phyloP scores from a whole-genome alignment of 2,329 filamentous ascomycete species.

The Ophiostoma quercus region DNA sequence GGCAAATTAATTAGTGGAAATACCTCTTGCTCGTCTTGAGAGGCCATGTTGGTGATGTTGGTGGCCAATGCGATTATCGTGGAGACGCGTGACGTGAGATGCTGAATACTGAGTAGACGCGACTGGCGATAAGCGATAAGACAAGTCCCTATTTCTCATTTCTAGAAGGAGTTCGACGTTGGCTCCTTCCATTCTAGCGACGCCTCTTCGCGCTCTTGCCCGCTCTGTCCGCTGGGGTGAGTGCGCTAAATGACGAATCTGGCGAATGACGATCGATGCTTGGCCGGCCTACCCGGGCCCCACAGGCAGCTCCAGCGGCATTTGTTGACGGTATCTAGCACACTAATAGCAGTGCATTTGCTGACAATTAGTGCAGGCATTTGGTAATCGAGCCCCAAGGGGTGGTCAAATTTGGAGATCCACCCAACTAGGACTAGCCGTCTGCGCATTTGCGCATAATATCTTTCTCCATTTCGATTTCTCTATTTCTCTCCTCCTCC shows the following conservation, averaged over 20 bases:
- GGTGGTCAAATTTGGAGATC: background rate
- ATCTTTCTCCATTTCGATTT: too few relatives aligned
- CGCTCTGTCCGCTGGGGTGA: too few relatives aligned
- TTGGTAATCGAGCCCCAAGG: conserved; percentile 5
- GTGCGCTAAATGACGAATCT: conserved; percentile 5
- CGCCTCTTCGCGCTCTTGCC: background rate
- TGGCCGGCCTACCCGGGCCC: conserved; percentile 8
- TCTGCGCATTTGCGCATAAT: conserved; percentile 5
- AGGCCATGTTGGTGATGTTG: conserved; percentile 28
- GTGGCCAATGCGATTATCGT: background rate
- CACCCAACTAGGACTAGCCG: background rate
- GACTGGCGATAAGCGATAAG: background rate
- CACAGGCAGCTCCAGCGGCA: background rate
- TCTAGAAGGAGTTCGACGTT: background rate
- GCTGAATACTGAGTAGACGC: background rate
- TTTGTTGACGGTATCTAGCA: background rate
- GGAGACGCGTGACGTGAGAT: background rate
- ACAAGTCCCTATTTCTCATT: background rate
- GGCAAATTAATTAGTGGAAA: background rate
- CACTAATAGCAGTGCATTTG: background rate
- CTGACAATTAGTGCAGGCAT: background rate
- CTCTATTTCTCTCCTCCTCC: background rate
- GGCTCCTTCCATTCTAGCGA: background rate
- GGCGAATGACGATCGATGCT: conserved; percentile 12
- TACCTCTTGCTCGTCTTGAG: conserved; percentile 32